Evolutionary conservation across 805 yeast species (phyloP).

Genomic region (Zygotorulaspora florentina): DNA sequence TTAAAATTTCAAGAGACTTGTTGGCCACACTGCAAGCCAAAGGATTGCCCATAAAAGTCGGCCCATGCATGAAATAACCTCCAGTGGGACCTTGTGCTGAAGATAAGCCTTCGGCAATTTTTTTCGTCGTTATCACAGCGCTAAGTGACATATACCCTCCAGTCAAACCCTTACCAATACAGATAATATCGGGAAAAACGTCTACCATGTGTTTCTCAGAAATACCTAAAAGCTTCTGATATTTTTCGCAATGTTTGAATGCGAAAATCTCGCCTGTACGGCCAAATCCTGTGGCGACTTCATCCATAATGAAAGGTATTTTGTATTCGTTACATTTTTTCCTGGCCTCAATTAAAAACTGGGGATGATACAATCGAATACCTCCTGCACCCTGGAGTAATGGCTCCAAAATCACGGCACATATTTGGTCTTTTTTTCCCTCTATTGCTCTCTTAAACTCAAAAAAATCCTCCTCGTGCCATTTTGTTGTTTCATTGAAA

Average conservation of each 20-base stretch:
- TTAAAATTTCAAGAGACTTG: conserved; percentile 22
- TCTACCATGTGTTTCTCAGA: conserved; percentile 13
- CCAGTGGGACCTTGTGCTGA: conserved; percentile 18
- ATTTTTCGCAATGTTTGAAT: conserved; percentile 30
- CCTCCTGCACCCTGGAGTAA: conserved; percentile 42
- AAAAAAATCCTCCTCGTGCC: conserved; percentile 27
- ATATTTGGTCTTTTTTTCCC: conserved; percentile 31
- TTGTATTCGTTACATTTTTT: conserved; percentile 34
- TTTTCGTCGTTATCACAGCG: conserved; percentile 22
- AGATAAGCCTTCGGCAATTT: conserved; percentile 20
- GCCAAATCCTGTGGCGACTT: conserved; percentile 39
- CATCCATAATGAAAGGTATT: conserved; percentile 37
- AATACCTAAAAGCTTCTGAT: conserved; percentile 13
- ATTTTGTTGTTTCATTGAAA: conserved; percentile 5
- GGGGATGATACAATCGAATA: conserved; percentile 34
- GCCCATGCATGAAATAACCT: conserved; percentile 32
- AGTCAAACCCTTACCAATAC: conserved; percentile 28
- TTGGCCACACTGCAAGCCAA: conserved; percentile 28
- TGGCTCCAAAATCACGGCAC: conserved; percentile 38
- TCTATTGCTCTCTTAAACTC: conserved; percentile 29
- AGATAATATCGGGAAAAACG: conserved; percentile 27
- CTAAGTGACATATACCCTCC: conserved; percentile 30
- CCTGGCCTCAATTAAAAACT: conserved; percentile 33
- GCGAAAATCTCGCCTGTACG: conserved; percentile 38
- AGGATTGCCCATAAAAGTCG: conserved; percentile 32